phyloP scores from a whole-genome alignment of 2,329 filamentous ascomycete genomes.

The Colletotrichum destructivum region DNA sequence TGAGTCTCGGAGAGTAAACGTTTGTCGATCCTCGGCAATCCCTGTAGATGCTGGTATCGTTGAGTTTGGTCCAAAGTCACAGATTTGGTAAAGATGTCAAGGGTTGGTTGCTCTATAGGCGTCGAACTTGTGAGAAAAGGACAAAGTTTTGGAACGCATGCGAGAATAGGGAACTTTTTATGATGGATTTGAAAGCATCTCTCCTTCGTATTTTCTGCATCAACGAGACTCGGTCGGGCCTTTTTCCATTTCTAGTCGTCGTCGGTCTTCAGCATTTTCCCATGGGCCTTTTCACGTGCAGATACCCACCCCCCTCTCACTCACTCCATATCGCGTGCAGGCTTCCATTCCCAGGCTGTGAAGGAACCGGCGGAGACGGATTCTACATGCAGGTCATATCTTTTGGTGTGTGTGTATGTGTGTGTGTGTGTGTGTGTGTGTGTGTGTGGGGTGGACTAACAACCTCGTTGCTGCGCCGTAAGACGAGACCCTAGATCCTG shows the following conservation, averaged over 20 bases:
- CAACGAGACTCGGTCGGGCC: slow-evolving; percentile 5
- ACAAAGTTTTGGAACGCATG: neutral
- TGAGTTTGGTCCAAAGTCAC: too few species aligned
- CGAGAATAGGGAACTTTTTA: neutral
- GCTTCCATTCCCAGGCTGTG: slow-evolving; percentile 1
- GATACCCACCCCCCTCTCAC: neutral
- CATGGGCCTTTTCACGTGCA: neutral
- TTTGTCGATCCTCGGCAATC: too few species aligned
- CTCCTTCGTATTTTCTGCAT: neutral
- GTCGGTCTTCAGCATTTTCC: neutral
- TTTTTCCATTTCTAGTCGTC: slow-evolving; percentile 13
- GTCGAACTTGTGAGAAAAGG: too few species aligned
- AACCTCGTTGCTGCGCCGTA: slow-evolving; percentile 25
- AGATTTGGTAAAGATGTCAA: neutral
- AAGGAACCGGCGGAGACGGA: slow-evolving; percentile 7
- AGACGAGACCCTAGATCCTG: slow-evolving; percentile 23
- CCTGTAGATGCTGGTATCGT: too few species aligned
- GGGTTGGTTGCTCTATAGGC: neutral
- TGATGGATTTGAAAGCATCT: neutral
- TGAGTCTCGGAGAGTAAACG: too few species aligned
- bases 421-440: slow-evolving; percentile 9
- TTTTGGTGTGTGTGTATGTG: neutral
- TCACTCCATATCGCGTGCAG: slow-evolving; percentile 1
- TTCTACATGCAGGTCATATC: slow-evolving; percentile 16
- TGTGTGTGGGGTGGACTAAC: slow-evolving; percentile 27